These are phyloP conservation scores for Tilletia walkeri DNA, from an alignment of 1,284 basidiomycete species.

Conservation along the genomic window DNA sequence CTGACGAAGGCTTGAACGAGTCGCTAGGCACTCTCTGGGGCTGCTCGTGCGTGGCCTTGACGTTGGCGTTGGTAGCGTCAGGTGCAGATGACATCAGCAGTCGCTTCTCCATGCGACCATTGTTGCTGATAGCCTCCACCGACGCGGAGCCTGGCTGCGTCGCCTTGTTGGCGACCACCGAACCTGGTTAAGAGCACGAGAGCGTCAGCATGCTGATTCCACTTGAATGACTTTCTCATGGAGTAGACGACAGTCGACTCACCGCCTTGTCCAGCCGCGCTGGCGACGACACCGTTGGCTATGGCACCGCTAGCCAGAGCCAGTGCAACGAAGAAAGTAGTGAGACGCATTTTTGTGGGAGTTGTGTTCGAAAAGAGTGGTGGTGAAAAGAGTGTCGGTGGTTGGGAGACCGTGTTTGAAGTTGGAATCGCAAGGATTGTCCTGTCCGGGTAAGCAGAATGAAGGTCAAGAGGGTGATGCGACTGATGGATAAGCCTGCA, in stretches of 20 bases:
- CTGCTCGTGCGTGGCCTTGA: too few species aligned
- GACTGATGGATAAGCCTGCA: too few species aligned
- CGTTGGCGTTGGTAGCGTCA: not conserved
- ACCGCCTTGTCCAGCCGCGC: not conserved
- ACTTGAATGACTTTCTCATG: too few species aligned
- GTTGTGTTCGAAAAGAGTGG: not conserved
- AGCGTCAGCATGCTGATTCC: not conserved
- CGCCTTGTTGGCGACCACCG: not conserved
- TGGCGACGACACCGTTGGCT: conserved; percentile 2
- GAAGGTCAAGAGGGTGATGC: too few species aligned
- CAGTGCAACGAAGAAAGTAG: not conserved
- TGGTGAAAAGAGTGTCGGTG: not conserved
- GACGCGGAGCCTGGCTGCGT: not conserved
- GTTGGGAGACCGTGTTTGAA: not conserved
- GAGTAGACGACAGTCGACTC: not conserved
- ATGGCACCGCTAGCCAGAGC: not conserved
- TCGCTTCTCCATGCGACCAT: conserved; percentile 2
- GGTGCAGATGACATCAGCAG: not conserved
- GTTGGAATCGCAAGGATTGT: not conserved
- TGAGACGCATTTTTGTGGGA: not conserved
- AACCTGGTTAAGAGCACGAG: not conserved
- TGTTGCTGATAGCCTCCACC: not conserved
- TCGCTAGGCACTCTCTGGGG: too few species aligned
- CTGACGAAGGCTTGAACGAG: too few species aligned
- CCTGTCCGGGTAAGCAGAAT: too few species aligned